Evolutionary conservation across 2,329 filamentous ascomycete species (phyloP).

Genomic region (Teratosphaeria epicoccoides): DNA sequence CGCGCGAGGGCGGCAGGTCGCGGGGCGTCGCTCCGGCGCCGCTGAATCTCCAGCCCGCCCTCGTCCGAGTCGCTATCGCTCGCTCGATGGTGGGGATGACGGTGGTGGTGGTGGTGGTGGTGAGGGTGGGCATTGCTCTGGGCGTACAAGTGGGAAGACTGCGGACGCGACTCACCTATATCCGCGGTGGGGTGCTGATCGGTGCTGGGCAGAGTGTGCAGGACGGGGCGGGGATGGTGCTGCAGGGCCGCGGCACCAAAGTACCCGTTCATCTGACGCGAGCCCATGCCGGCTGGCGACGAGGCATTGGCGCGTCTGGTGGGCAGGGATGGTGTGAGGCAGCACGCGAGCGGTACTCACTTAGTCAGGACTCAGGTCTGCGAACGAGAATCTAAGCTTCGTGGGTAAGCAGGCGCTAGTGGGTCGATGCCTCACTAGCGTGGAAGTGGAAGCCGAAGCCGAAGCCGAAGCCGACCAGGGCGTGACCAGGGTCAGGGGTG

Average conservation of each 20-base stretch:
- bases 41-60: conserved; percentile 44
- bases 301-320: background rate
- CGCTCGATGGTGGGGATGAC: conserved; percentile 12
- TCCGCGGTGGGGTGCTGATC: background rate
- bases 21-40: conserved; percentile 40
- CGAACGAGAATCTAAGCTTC: no score
- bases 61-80: conserved; percentile 13
- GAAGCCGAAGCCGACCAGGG: no score
- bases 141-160: background rate
- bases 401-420: no score
- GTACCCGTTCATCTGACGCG: background rate
- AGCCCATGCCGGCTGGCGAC: background rate
- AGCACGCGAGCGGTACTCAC: no score
- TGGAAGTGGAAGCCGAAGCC: no score
- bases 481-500: no score
- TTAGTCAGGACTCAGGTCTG: no score
- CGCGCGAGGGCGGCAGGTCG: conserved; percentile 2
- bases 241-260: background rate
- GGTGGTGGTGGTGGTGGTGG: conserved; percentile 12
- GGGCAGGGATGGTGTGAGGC: no score
- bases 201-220: background rate
- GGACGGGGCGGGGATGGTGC: background rate
- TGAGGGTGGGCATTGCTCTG: conserved; percentile 1
- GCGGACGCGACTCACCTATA: background rate
- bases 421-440: no score